phyloP scores from a whole-genome alignment of 2,329 filamentous ascomycete species.

The Bisporella sp. region DNA sequence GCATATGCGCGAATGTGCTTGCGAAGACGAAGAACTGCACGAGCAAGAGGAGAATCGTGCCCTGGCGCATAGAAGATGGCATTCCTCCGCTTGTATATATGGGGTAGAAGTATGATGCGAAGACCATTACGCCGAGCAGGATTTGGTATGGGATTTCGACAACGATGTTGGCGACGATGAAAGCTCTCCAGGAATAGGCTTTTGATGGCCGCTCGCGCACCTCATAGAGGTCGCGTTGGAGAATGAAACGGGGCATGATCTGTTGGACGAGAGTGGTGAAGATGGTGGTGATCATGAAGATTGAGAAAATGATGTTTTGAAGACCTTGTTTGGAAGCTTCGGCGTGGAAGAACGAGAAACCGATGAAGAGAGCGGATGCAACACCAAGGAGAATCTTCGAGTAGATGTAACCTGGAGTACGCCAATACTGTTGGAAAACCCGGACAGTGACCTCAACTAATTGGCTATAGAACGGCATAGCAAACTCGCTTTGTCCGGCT shows the following conservation, averaged over 20 bases:
- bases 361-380: slow-evolving; percentile 48
- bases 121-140: slow-evolving; percentile 68
- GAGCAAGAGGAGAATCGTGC: slow-evolving; percentile 71
- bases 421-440: slow-evolving; percentile 74
- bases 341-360: slow-evolving; percentile 59
- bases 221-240: slow-evolving; percentile 64
- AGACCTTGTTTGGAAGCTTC: slow-evolving; percentile 56
- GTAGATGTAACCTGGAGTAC: slow-evolving; percentile 69
- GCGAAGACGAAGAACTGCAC: slow-evolving; percentile 73
- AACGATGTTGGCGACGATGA: slow-evolving; percentile 44
- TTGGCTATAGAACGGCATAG: slow-evolving; percentile 64
- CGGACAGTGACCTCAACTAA: slow-evolving; percentile 57
- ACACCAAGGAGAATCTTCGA: slow-evolving; percentile 56
- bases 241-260: slow-evolving; percentile 65
- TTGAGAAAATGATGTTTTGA: slow-evolving; percentile 64
- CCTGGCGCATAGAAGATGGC: slow-evolving; percentile 20
- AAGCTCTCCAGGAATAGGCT: slow-evolving; percentile 29
- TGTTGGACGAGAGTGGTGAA: slow-evolving; percentile 60
- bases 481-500: slow-evolving; percentile 62
- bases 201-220: slow-evolving; percentile 28
- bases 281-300: slow-evolving; percentile 66
- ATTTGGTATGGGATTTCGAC: slow-evolving; percentile 84
- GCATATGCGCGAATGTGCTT: slow-evolving; percentile 74
- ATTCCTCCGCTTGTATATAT: slow-evolving; percentile 58
- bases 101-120: slow-evolving; percentile 74